A percentile compares a stretch with the other conserved stretches of the same genome.
Conservation (phyloP, 2,329 filamentous ascomycete genomes). For the Chaetothyriales sp. region DNA sequence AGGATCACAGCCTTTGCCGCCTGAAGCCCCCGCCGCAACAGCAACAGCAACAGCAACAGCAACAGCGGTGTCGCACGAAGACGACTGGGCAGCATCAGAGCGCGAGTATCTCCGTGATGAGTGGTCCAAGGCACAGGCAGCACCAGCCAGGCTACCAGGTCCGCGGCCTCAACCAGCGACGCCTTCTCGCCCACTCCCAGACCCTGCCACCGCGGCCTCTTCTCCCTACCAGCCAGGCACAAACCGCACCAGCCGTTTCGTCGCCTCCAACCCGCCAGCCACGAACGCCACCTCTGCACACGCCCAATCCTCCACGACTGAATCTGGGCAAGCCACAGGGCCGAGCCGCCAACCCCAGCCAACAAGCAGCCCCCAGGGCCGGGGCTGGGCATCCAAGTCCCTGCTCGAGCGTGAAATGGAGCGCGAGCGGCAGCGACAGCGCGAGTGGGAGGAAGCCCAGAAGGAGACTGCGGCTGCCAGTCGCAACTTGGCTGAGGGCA, state of each 20-base stretch:
- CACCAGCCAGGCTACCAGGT: constrained; percentile 1
- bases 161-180: not conserved
- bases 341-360: constrained; percentile 36
- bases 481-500: constrained; percentile 31
- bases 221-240: constrained; percentile 21
- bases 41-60: constrained; percentile 17
- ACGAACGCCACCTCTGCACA: constrained; percentile 32
- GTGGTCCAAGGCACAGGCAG: constrained; percentile 33
- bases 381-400: constrained; percentile 48
- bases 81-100: constrained; percentile 46
- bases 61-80: constrained; percentile 33
- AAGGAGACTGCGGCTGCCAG: constrained; percentile 34
- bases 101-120: constrained; percentile 43
- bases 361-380: constrained; percentile 42
- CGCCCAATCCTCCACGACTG: constrained; percentile 32
- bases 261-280: constrained; percentile 35
- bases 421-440: constrained; percentile 47
- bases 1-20: not conserved
- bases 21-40: constrained; percentile 5
- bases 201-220: constrained; percentile 23
- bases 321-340: constrained; percentile 41
- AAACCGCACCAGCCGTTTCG: constrained; percentile 40
- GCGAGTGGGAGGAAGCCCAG: constrained; percentile 50
- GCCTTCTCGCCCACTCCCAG: constrained; percentile 28
- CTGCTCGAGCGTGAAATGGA: constrained; percentile 54